Percentiles rank a stretch among this genome's conserved stretches.
These are phyloP conservation scores for Papilionanthe hybrid DNA, from an alignment of 116 monocot species.

Conservation along the genomic window DNA sequence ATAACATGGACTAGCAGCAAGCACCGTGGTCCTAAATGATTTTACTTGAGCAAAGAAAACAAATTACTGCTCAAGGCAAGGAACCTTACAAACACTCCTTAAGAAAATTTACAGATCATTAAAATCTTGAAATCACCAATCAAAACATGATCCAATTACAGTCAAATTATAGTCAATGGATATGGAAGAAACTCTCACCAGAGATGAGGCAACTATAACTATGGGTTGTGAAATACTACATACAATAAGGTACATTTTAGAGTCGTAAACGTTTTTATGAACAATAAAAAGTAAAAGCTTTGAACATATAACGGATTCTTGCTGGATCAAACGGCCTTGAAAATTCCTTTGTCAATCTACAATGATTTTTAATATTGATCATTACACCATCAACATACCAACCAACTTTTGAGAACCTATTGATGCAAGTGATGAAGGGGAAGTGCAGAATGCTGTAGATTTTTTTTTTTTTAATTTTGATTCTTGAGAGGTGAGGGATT, in stretches of 20 bases:
- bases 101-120: constrained; percentile 1
- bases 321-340: not conserved
- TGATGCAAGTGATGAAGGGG: too few species aligned
- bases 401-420: too few species aligned
- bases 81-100: not conserved
- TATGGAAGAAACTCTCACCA: not conserved
- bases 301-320: not conserved
- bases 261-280: not conserved
- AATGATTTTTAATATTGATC: not conserved
- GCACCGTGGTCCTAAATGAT: too few species aligned
- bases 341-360: not conserved
- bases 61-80: not conserved
- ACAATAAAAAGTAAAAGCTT: not conserved
- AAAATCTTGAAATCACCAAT: not conserved
- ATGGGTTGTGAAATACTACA: not conserved
- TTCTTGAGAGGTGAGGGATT: too few species aligned
- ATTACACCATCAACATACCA: too few species aligned
- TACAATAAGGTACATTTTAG: not conserved
- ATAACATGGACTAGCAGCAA: too few species aligned
- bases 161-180: not conserved
- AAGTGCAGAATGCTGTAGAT: too few species aligned
- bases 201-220: not conserved
- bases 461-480: too few species aligned
- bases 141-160: not conserved
- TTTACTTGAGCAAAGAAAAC: too few species aligned